phyloP scores from a whole-genome alignment of 108 stramenopile species.

The Discostella pseudostelligera region DNA sequence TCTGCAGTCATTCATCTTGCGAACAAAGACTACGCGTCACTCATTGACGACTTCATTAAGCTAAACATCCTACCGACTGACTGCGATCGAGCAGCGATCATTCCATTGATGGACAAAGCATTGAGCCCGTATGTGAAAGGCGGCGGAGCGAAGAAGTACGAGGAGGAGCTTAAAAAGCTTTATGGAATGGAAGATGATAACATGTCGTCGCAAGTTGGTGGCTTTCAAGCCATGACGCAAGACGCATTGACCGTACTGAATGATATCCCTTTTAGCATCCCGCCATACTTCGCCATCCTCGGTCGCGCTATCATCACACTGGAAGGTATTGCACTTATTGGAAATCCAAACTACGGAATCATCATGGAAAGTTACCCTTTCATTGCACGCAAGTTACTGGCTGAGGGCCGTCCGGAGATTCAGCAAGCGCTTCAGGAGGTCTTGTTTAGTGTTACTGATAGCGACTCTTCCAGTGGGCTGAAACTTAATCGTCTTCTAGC shows the following conservation, averaged over 20 bases:
- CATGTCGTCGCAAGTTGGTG: slow-evolving; percentile 69
- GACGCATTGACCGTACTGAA: slow-evolving; percentile 89
- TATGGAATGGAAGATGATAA: slow-evolving; percentile 84
- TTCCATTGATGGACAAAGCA: slow-evolving; percentile 92
- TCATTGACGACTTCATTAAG: slow-evolving; percentile 87
- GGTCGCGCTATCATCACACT: slow-evolving; percentile 87
- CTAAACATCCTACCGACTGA: slow-evolving; percentile 82
- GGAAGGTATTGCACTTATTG: slow-evolving; percentile 87
- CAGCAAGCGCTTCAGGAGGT: slow-evolving; percentile 85
- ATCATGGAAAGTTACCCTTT: slow-evolving; percentile 90
- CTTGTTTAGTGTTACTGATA: slow-evolving; percentile 62
- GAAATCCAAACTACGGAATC: slow-evolving; percentile 83
- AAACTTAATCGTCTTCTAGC: slow-evolving; percentile 75
- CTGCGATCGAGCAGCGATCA: slow-evolving; percentile 73
- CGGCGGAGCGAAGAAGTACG: slow-evolving; percentile 89
- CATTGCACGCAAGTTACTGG: slow-evolving; percentile 83
- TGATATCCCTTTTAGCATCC: slow-evolving; percentile 88
- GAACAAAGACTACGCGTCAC: slow-evolving; percentile 83
- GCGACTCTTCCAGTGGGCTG: slow-evolving; percentile 48
- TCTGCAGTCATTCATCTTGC: slow-evolving; percentile 88
- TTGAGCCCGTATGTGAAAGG: slow-evolving; percentile 88
- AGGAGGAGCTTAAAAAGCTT: slow-evolving; percentile 71
- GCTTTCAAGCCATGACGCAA: slow-evolving; percentile 72
- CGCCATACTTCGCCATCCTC: slow-evolving; percentile 67
- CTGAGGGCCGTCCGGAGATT: slow-evolving; percentile 74